Evolutionary conservation across 2,329 filamentous ascomycete species (phyloP).

Genomic region (Sordariomycetes sp.): DNA sequence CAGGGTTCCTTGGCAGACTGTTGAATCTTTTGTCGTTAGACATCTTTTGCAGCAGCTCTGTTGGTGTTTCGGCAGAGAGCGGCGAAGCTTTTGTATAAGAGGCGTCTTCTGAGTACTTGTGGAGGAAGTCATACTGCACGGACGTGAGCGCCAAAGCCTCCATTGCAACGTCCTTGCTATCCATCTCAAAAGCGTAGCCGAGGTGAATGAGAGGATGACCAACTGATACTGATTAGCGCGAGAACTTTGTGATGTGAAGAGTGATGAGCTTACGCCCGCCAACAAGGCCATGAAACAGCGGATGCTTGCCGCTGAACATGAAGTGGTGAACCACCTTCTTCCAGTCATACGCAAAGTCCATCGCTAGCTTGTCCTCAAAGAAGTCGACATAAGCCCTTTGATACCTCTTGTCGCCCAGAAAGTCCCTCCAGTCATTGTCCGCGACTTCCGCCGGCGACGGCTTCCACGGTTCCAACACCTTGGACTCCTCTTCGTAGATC

Average conservation of each 20-base stretch:
- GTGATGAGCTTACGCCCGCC: conserved; percentile 55
- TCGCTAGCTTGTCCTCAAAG: conserved; percentile 83
- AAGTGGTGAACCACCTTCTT: conserved; percentile 67
- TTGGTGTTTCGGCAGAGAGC: conserved; percentile 50
- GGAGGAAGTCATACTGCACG: conserved; percentile 47
- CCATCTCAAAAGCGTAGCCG: conserved; percentile 85
- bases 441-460: conserved; percentile 80
- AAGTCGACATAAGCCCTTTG: conserved; percentile 91
- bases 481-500: conserved; percentile 71
- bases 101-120: conserved; percentile 63
- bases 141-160: conserved; percentile 70
- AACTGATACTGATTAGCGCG: conserved; percentile 40
- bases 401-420: conserved; percentile 68
- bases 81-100: conserved; percentile 58
- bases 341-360: conserved; percentile 72
- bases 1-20: conserved; percentile 49
- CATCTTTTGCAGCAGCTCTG: conserved; percentile 65
- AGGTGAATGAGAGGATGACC: conserved; percentile 91
- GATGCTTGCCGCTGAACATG: conserved; percentile 63
- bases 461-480: conserved; percentile 67
- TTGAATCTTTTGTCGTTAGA: conserved; percentile 62
- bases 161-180: conserved; percentile 76
- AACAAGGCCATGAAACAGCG: conserved; percentile 72
- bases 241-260: neutral
- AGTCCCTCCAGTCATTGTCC: conserved; percentile 78